Evolutionary conservation across 495 filamentous ascomycete genomes (phyloP), one percentile per base, ranked within the genome.

Genomic region (Bombardia bombarda): DNA sequence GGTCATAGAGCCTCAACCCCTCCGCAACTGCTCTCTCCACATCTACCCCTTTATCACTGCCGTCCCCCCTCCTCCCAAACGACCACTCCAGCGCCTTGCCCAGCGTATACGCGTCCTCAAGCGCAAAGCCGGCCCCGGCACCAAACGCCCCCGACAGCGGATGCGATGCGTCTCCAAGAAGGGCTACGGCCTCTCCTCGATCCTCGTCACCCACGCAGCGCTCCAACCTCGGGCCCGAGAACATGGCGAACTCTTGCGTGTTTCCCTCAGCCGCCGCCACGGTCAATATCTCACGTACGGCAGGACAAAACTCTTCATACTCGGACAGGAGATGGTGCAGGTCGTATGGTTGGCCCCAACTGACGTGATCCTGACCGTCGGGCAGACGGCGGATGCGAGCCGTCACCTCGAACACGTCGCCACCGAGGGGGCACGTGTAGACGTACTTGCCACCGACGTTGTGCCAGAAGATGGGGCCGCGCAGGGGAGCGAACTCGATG

Each of bases 381-480:
- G 16, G 24, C 12, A 3, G 65, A 30, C 30, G 8, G 12, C 36
- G 19, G 36, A 34, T 37, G 16, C 34, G 16, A 4, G 17, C 20
- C 7, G 34, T 37, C 1, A 37, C 19, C n/a, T 37, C 34, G 34
- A 37, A 37, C 1, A 17, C 34, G 34, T 37, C 34, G 3, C 20
- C 34, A 7, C 34, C 34, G 1, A 37, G 19, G 9, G 34, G 34
- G 17, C 34, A 37, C 1, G 34, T 37, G 20, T 21, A 37, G 18
- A 37, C 34, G 10, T 22, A 37, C 10, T 21, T 21, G 9, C 17
- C 34, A 19, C 19, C 20, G 1, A 20, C 17, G 34, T 22, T 13
- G 18, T 37, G 17, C 34, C 34, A 37, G 20, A 37, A 37, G 17
- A 23, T 37, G 17, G 19, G 13, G 3, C 10, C 34, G 3, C 18